phyloP scores from a whole-genome alignment of 768 basidiomycete genomes.

The Ramaria rubella region DNA sequence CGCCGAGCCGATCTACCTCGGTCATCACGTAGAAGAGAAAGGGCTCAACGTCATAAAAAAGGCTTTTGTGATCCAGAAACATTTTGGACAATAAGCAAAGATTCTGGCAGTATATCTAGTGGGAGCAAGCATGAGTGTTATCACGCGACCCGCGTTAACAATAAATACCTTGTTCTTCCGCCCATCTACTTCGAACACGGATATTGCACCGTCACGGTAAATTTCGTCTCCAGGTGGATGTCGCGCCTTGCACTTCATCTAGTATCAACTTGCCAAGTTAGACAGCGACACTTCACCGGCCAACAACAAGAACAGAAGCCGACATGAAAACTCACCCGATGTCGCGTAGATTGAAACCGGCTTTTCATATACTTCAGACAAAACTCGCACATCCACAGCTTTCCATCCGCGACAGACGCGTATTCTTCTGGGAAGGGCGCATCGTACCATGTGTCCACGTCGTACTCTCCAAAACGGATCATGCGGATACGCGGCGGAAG shows the following conservation, averaged over 20 bases:
- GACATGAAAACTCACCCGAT: conserved; percentile 56
- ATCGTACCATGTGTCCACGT: conserved; percentile 98
- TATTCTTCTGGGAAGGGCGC: conserved; percentile 99
- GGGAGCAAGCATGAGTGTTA: not conserved
- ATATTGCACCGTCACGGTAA: conserved; percentile 81
- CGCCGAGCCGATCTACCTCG: conserved; percentile 81
- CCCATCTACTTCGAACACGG: conserved; percentile 97
- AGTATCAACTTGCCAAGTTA: too few species aligned
- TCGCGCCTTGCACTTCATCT: conserved; percentile 92
- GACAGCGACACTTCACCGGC: not conserved
- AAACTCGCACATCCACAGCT: conserved; percentile 96
- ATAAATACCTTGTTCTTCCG: conserved; percentile 82
- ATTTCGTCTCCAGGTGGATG: conserved; percentile 99
- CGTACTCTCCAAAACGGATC: conserved; percentile 85
- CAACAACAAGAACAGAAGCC: not conserved
- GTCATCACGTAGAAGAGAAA: conserved; percentile 99
- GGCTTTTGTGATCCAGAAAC: conserved; percentile 98
- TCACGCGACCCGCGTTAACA: not conserved
- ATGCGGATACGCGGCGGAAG: conserved; percentile 65
- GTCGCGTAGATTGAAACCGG: conserved; percentile 75
- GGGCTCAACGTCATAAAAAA: conserved; percentile 99
- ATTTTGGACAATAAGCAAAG: conserved; percentile 95
- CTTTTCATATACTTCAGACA: conserved; percentile 98
- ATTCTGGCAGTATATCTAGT: conserved; percentile 96
- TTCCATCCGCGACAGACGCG: conserved; percentile 82